Percentiles rank a stretch among this genome's conserved stretches.
Evolutionary conservation across 2,329 filamentous ascomycete genomes (phyloP).

Genomic region (Colletotrichum eremochloae): DNA sequence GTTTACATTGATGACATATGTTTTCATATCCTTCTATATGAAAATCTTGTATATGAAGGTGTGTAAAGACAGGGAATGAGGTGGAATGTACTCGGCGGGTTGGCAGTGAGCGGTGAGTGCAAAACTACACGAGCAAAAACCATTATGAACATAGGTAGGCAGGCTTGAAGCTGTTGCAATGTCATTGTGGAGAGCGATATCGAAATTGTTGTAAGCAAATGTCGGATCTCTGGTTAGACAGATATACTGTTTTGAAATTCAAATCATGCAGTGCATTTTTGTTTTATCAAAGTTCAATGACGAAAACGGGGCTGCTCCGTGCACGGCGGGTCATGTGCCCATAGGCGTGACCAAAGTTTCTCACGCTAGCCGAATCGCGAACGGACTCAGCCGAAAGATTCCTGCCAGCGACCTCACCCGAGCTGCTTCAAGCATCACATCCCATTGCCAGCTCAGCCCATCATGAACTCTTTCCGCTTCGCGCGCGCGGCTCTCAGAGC

Average conservation of each 20-base stretch:
- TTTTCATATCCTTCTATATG: too few relatives aligned
- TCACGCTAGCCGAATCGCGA: constrained; percentile 57
- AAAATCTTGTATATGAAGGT: too few relatives aligned
- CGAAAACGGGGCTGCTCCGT: constrained; percentile 8
- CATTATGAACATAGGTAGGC: too few relatives aligned
- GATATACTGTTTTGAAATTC: background rate
- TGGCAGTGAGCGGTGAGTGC: too few relatives aligned
- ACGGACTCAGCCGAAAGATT: constrained; percentile 61
- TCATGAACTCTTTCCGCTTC: constrained; percentile 95
- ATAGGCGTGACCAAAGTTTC: constrained; percentile 50
- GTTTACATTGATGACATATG: too few relatives aligned
- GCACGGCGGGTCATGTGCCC: constrained; percentile 48
- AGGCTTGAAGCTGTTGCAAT: background rate
- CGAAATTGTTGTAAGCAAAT: background rate
- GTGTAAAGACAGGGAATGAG: too few relatives aligned
- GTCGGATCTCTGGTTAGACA: fast-evolving
- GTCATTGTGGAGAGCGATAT: background rate
- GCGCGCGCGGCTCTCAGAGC: constrained; percentile 90
- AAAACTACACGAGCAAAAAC: too few relatives aligned
- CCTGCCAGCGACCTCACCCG: constrained; percentile 58
- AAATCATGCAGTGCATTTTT: background rate
- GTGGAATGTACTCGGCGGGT: too few relatives aligned
- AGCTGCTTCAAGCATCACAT: constrained; percentile 61
- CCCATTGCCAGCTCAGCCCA: constrained; percentile 66
- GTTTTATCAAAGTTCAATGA: fast-evolving